A percentile compares a stretch with the other conserved stretches of the same genome.
Evolutionary conservation across 768 basidiomycete genomes (phyloP).

Genomic region (Collybiopsis confluens): DNA sequence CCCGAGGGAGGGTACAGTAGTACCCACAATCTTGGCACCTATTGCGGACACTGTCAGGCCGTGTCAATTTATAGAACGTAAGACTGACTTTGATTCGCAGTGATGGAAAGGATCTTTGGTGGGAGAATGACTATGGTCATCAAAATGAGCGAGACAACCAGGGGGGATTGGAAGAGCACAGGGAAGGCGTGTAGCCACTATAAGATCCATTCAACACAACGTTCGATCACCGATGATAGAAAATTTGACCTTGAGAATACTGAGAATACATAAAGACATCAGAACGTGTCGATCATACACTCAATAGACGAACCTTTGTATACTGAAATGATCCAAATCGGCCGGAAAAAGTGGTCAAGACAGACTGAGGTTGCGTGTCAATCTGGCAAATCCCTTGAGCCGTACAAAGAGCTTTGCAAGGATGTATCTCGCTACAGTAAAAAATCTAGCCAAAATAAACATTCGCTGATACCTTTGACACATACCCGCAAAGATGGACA

Average conservation of each 20-base stretch:
- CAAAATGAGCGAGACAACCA: slow-evolving; percentile 38
- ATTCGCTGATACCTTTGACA: slow-evolving; percentile 1
- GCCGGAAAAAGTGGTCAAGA: slow-evolving; percentile 60
- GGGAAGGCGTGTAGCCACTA: slow-evolving; percentile 46
- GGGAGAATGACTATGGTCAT: slow-evolving; percentile 43
- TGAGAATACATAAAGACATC: slow-evolving; percentile 15
- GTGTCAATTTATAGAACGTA: neutral
- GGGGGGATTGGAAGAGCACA: slow-evolving; percentile 45
- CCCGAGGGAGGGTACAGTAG: slow-evolving; percentile 52
- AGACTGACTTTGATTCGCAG: slow-evolving; percentile 43
- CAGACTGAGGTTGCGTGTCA: slow-evolving; percentile 51
- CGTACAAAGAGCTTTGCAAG: slow-evolving; percentile 38
- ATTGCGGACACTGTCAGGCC: neutral
- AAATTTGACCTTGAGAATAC: slow-evolving; percentile 49
- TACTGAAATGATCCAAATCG: slow-evolving; percentile 59
- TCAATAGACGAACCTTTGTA: slow-evolving; percentile 43
- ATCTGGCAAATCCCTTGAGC: slow-evolving; percentile 53
- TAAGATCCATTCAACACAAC: neutral
- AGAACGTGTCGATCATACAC: neutral
- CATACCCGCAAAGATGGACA: slow-evolving; percentile 57
- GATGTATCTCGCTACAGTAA: slow-evolving; percentile 43
- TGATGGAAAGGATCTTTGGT: slow-evolving; percentile 46
- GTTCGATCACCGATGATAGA: neutral
- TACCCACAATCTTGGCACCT: slow-evolving; percentile 57
- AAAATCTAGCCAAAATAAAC: neutral